Evolutionary conservation across 2,329 filamentous ascomycete genomes (phyloP).

Genomic region (Diaporthe caulivora): DNA sequence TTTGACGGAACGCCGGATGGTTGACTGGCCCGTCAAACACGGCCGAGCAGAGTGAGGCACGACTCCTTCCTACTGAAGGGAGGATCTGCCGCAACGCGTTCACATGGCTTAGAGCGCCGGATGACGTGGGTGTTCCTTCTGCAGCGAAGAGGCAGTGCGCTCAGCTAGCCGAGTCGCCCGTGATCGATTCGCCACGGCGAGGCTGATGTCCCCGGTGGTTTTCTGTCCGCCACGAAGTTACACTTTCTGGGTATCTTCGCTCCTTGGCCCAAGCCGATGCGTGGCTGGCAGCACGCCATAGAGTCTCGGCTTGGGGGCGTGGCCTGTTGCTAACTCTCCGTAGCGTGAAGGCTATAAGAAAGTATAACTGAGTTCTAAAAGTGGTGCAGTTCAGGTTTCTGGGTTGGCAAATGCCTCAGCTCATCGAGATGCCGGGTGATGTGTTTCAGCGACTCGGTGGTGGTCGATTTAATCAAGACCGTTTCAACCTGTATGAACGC

Average conservation of each 20-base stretch:
- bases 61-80: not conserved
- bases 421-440: not conserved
- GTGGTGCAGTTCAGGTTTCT: not conserved
- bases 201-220: not conserved
- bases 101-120: constrained; percentile 2
- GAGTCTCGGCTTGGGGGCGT: not conserved
- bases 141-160: constrained; percentile 1
- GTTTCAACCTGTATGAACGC: constrained; percentile 1
- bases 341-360: constrained; percentile 4
- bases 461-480: not conserved
- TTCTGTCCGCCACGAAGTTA: not conserved
- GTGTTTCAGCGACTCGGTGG: constrained; percentile 1
- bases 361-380: not conserved
- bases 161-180: not conserved
- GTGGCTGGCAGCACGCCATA: not conserved
- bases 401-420: not conserved
- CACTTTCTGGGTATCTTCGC: not conserved
- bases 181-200: not conserved
- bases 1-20: constrained; percentile 6
- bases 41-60: constrained; percentile 5
- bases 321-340: not conserved
- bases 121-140: constrained; percentile 6
- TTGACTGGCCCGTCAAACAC: not conserved
- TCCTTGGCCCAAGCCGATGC: not conserved
- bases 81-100: not conserved